These are phyloP conservation scores for Pseudocercospora fijiensis DNA, from an alignment of 2,329 filamentous ascomycete species.

Conservation along the genomic window DNA sequence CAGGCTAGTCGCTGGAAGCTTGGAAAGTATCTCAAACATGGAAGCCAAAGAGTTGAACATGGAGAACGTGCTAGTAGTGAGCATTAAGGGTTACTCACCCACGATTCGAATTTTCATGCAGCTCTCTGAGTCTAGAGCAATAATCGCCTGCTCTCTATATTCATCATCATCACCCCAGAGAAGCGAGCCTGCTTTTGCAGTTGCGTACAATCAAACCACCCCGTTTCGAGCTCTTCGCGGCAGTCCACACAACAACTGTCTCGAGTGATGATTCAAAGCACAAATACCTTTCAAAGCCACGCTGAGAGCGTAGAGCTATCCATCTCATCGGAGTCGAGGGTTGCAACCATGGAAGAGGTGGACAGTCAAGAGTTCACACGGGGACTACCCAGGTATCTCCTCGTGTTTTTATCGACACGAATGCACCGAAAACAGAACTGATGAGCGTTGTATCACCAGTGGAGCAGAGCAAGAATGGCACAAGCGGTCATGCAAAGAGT, in stretches of 20 bases:
- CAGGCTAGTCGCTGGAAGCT: constrained; percentile 58
- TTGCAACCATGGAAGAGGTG: neutral
- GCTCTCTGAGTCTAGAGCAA: too few species aligned
- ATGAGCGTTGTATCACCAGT: neutral
- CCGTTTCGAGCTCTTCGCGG: too few species aligned
- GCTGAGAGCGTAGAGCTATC: neutral
- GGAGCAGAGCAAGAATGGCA: neutral
- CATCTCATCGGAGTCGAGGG: neutral
- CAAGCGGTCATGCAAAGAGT: neutral
- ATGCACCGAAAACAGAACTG: neutral
- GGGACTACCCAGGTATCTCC: neutral
- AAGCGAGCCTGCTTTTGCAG: too few species aligned
- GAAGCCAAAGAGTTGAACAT: constrained; percentile 73
- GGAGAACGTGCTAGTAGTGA: constrained; percentile 48
- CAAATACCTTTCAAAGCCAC: neutral
- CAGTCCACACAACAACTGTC: neutral
- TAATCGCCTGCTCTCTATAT: too few species aligned
- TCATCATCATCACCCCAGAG: too few species aligned
- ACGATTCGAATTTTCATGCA: too few species aligned
- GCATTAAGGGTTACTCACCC: neutral
- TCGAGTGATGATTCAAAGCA: neutral
- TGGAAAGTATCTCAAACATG: constrained; percentile 79
- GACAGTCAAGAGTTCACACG: neutral
- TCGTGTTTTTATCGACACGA: neutral
- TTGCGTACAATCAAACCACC: too few species aligned